A percentile compares a stretch with the other conserved stretches of the same genome.
These are phyloP conservation scores for Podospora comata DNA, from an alignment of 495 filamentous ascomycete genomes.

Conservation along the genomic window DNA sequence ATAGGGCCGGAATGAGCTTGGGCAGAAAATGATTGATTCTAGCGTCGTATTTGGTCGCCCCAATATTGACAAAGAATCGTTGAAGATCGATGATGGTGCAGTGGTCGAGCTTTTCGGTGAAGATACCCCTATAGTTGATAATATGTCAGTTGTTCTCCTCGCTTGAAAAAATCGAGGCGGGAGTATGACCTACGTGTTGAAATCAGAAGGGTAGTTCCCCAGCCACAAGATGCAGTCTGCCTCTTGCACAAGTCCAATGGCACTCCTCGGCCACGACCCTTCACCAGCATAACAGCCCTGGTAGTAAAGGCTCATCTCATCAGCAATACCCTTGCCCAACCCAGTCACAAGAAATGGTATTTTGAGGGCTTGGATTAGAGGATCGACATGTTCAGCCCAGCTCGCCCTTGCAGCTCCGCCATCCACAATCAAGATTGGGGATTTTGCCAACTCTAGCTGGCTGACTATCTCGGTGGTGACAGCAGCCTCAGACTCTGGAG, in stretches of 20 bases:
- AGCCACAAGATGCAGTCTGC: conserved; percentile 40
- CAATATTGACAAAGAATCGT: conserved; percentile 38
- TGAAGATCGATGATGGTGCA: conserved; percentile 39
- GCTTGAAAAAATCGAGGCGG: neutral
- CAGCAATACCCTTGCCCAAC: conserved; percentile 38
- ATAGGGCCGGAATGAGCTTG: conserved; percentile 26
- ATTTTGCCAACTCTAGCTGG: conserved; percentile 24
- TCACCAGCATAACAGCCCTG: conserved; percentile 34
- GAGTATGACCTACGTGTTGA: conserved; percentile 24
- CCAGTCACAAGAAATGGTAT: conserved; percentile 34
- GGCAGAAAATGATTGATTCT: conserved; percentile 34
- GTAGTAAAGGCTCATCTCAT: conserved; percentile 32
- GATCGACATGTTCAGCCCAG: conserved; percentile 26
- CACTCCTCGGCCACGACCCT: conserved; percentile 22
- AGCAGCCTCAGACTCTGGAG: conserved; percentile 19
- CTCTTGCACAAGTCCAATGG: conserved; percentile 27
- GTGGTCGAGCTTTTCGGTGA: conserved; percentile 32
- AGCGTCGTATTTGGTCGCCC: conserved; percentile 28
- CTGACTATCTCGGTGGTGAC: conserved; percentile 28
- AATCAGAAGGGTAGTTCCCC: conserved; percentile 34
- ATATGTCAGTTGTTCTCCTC: neutral
- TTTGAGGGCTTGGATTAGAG: conserved; percentile 32
- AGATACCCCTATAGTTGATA: conserved; percentile 30
- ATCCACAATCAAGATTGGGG: conserved; percentile 37
- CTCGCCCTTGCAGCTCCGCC: conserved; percentile 29